Conservation (phyloP, 495 filamentous ascomycete genomes). For the Trichoderma orchidacearum region DNA sequence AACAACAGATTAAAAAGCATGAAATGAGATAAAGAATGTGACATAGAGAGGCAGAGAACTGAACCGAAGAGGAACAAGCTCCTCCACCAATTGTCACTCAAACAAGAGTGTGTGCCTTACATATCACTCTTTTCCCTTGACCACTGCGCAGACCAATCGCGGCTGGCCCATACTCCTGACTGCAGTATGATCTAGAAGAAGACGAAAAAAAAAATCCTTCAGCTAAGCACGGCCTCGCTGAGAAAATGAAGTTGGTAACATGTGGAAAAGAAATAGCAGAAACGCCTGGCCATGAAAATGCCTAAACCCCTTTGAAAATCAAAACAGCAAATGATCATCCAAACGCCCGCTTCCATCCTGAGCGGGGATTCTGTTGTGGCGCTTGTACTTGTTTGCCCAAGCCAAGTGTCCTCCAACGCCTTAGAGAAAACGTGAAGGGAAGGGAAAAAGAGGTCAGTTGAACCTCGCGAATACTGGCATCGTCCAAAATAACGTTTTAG, state of each 20-base stretch:
- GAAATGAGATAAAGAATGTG: too few relatives aligned
- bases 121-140: not conserved
- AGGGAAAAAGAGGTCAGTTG: not conserved
- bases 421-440: not conserved
- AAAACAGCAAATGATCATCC: not conserved
- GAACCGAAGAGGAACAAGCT: too few relatives aligned
- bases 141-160: not conserved
- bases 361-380: constrained; percentile 1
- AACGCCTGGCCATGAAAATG: not conserved
- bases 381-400: not conserved
- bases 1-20: too few relatives aligned
- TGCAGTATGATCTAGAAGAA: not conserved
- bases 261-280: not conserved
- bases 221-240: not conserved
- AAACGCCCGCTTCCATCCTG: constrained; percentile 1
- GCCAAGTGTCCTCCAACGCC: not conserved
- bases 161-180: not conserved
- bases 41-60: too few relatives aligned
- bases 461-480: not conserved
- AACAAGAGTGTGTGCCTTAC: not conserved
- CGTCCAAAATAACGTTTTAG: not conserved
- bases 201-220: not conserved
- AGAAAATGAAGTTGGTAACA: not conserved
- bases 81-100: too few relatives aligned
- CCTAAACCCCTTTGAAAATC: not conserved